These are phyloP conservation scores for Saccharomycopsis hybrid DNA, from an alignment of 1,139 yeast genomes.

Conservation along the genomic window DNA sequence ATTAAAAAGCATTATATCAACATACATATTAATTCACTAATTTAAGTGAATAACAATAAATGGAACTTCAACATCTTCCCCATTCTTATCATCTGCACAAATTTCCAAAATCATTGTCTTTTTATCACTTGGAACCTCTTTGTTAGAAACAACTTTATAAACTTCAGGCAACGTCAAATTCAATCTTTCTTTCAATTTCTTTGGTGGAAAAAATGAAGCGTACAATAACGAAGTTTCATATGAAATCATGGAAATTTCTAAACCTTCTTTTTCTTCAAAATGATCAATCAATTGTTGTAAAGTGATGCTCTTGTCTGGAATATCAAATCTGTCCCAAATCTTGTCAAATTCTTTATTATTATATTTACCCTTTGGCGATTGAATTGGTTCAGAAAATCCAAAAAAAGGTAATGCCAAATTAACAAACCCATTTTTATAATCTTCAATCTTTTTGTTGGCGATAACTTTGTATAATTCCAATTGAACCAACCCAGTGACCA, in stretches of 20 bases:
- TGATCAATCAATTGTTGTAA: conserved; percentile 68
- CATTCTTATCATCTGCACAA: conserved; percentile 86
- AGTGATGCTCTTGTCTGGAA: conserved; percentile 64
- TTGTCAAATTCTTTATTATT: conserved; percentile 75
- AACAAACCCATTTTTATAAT: conserved; percentile 88
- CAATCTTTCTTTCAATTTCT: conserved; percentile 76
- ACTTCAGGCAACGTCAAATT: conserved; percentile 61
- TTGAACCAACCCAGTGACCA: conserved; percentile 92
- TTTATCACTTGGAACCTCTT: conserved; percentile 70
- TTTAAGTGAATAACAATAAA: conserved; percentile 55
- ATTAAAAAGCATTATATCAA: too few species aligned
- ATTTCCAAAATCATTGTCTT: conserved; percentile 79
- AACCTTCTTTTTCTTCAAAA: conserved; percentile 75
- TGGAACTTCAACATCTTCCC: conserved; percentile 95
- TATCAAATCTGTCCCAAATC: conserved; percentile 93
- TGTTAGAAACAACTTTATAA: conserved; percentile 77
- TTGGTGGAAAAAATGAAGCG: conserved; percentile 91
- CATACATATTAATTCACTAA: too few species aligned
- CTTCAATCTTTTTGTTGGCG: conserved; percentile 60
- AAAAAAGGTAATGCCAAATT: conserved; percentile 93
- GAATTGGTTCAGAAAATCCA: conserved; percentile 94
- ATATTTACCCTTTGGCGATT: conserved; percentile 75
- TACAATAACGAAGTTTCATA: conserved; percentile 84
- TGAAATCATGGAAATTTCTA: conserved; percentile 86
- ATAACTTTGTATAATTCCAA: conserved; percentile 88